Evolutionary conservation across 2,329 filamentous ascomycete genomes (phyloP), one percentile per base, ranked within the genome.

Genomic region (Claviceps sp.): DNA sequence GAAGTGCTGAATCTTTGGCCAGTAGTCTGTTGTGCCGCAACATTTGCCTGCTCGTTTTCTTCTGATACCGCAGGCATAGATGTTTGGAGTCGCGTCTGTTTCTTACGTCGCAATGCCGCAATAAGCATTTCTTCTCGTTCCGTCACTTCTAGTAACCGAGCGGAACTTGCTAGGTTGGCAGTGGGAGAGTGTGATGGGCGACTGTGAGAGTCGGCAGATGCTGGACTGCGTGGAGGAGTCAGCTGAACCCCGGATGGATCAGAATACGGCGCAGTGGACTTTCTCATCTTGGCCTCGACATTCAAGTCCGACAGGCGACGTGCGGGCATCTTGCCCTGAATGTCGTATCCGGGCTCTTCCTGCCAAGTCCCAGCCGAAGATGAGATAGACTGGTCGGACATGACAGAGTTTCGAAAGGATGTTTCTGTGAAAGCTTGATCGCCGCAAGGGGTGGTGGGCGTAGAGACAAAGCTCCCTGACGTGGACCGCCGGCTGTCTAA

Each of bases 81-180:
- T 3, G 68, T 70, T 54, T 77, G 71, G 2, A 75, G 72, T 72
- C 78, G 77, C n/a, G 68, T 66, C 3, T 76, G 72, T n/a, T 76
- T 69, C 66, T 78, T 79, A 57, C 75, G 71, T 8, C 78, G 71
- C 43, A 81, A 67, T 2, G 78, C 78, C 2, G 77, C 73, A 4
- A 81, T 66, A 0, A 81, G 67, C 69, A 79, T 73, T 61, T 80
- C 75, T 54, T 81, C 78, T 54, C 80, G 76, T 4, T 68, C 71
- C 0, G 77, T 80, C 17, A 81, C 76, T 1, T 76, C 74, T 72
- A 80, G 79, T 51, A 79, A 66, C 1, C 77, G 71, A 29, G 65
- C 64, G 37, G 66, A 62, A 29, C 59, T 57, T 17, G 55, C 59
- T 9, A 59, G 56, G 2, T 57, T 58, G n/a, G 69, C 64, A 8